Conservation (phyloP, 129 eudicot species). For the Arctium minus region DNA sequence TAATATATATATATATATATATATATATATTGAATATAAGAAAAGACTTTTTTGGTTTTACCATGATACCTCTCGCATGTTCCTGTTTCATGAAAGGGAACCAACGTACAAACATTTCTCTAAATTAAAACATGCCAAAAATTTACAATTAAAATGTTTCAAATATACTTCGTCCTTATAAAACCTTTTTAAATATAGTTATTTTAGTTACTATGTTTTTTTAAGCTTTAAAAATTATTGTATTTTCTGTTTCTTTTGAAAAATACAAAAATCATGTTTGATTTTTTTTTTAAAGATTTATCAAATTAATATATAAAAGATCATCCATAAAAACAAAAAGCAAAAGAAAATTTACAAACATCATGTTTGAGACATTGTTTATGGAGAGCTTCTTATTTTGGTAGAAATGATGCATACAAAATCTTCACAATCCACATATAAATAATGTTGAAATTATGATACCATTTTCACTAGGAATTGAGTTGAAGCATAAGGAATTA, state of each 20-base stretch:
- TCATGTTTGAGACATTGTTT: background rate
- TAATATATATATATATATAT: too few species aligned
- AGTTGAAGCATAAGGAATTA: slow-evolving; percentile 8
- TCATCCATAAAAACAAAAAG: too few species aligned
- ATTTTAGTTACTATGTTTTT: background rate
- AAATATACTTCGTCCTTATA: background rate
- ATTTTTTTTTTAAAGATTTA: too few species aligned
- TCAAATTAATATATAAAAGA: too few species aligned
- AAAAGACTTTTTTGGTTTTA: background rate
- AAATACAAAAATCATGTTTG: too few species aligned
- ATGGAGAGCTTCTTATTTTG: background rate
- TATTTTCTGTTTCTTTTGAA: background rate
- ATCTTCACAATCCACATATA: slow-evolving; percentile 19
- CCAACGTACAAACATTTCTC: slow-evolving; percentile 19
- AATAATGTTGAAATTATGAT: slow-evolving; percentile 18
- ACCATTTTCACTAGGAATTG: slow-evolving; percentile 11
- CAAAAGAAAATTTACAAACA: background rate
- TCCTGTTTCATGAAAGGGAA: slow-evolving; percentile 28
- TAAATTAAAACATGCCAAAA: slow-evolving; percentile 7
- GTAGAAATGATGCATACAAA: slow-evolving; percentile 19
- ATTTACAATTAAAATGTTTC: background rate
- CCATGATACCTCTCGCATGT: slow-evolving; percentile 24
- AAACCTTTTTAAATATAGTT: background rate
- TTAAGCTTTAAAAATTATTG: background rate
- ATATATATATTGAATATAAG: background rate